Evolutionary conservation across 2,329 filamentous ascomycete genomes (phyloP).

Genomic region (Epichloe typhina): DNA sequence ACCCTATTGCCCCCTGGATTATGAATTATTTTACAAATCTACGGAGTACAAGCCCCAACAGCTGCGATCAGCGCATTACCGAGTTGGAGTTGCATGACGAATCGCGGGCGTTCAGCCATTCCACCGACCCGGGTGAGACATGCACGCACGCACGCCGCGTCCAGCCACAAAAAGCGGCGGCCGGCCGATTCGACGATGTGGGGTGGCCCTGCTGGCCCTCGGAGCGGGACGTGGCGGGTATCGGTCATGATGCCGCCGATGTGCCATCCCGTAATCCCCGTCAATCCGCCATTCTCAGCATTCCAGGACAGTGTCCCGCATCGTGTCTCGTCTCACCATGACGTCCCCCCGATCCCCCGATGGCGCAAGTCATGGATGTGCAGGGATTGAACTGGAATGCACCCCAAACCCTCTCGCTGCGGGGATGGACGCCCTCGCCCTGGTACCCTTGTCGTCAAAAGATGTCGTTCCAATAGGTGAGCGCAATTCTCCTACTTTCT

Average conservation of each 20-base stretch:
- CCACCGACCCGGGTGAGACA: not conserved
- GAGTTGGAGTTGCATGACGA: not conserved
- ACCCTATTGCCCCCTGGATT: no score
- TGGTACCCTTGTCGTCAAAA: no score
- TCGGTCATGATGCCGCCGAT: constrained; percentile 1
- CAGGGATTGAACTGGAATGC: not conserved
- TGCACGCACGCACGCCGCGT: no score
- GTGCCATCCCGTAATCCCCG: no score
- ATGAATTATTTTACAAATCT: no score
- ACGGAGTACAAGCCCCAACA: no score
- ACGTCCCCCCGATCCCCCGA: not conserved
- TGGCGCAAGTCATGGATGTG: not conserved
- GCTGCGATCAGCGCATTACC: no score
- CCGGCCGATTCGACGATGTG: not conserved
- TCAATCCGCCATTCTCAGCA: not conserved
- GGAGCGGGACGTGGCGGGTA: not conserved
- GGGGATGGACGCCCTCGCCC: no score
- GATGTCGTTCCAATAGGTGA: no score
- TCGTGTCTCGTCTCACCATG: not conserved
- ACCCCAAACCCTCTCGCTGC: not conserved
- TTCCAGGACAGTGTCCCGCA: not conserved
- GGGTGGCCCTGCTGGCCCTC: no score
- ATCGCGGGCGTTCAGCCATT: not conserved
- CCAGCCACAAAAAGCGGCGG: not conserved
- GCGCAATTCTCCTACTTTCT: no score